Percentiles rank a stretch among this genome's conserved stretches.
Conservation (phyloP, 2,329 filamentous ascomycete genomes). For the Sporothrix brunneoviolacea region DNA sequence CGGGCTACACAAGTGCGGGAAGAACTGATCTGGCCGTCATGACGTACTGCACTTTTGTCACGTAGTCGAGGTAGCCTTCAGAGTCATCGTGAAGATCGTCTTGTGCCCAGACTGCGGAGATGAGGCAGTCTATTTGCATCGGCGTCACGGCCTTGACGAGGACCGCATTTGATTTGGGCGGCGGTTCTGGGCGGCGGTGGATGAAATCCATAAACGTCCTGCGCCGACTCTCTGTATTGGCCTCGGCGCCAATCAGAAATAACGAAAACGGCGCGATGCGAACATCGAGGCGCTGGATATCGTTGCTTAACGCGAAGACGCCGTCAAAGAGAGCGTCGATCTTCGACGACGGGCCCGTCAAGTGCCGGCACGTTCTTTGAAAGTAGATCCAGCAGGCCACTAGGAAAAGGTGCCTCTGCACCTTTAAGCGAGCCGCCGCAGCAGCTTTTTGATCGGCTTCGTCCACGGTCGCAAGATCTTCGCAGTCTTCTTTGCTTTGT, state of each 20-base stretch:
- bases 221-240: conserved; percentile 9
- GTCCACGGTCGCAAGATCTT: neutral
- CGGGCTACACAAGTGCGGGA: conserved; percentile 11
- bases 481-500: neutral
- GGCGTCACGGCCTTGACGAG: neutral
- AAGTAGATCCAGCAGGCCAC: conserved; percentile 15
- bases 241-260: conserved; percentile 13
- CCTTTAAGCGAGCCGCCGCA: neutral
- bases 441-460: neutral
- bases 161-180: neutral
- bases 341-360: conserved; percentile 9
- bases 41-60: conserved; percentile 15
- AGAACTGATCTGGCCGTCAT: conserved; percentile 8
- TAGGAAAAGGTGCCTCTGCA: conserved; percentile 13
- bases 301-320: neutral
- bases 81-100: conserved; percentile 12
- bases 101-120: conserved; percentile 12
- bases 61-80: conserved; percentile 14
- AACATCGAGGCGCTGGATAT: conserved; percentile 1
- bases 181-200: neutral
- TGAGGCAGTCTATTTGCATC: neutral
- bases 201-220: conserved; percentile 9
- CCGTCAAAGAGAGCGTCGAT: conserved; percentile 2
- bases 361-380: conserved; percentile 7
- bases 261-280: conserved; percentile 10